Percentiles rank a stretch among this genome's conserved stretches.
Conservation (phyloP, 2,329 filamentous ascomycete genomes). For the Talaromyces rugulosus region DNA sequence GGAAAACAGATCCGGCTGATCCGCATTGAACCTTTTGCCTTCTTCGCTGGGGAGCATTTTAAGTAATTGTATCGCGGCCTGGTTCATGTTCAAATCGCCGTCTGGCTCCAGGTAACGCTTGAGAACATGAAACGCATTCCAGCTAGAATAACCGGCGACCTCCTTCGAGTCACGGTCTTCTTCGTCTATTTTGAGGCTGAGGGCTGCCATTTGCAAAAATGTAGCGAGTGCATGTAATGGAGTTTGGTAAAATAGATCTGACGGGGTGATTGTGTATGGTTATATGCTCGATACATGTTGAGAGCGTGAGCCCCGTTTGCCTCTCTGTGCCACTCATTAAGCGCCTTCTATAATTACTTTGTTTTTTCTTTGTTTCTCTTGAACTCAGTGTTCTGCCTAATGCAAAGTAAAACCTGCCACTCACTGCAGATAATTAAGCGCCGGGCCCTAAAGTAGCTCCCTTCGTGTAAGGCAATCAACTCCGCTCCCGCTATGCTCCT, state of each 20-base stretch:
- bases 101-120: constrained; percentile 1
- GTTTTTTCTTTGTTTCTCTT: no score
- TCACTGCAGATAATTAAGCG: no score
- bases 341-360: no score
- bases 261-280: background rate
- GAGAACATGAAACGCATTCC: background rate
- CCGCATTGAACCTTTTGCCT: background rate
- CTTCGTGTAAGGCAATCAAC: no score
- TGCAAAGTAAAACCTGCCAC: no score
- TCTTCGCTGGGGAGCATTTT: background rate
- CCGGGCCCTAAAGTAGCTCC: no score
- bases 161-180: background rate
- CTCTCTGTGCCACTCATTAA: no score
- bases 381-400: no score
- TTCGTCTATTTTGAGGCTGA: background rate
- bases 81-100: background rate
- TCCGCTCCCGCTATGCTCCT: no score
- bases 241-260: background rate
- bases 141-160: background rate
- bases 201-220: background rate
- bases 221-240: background rate
- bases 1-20: background rate
- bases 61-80: background rate
- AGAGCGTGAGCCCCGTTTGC: no score
- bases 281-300: background rate